Conservation (phyloP, 73 alveolate species). For the Stentor coeruleus region DNA sequence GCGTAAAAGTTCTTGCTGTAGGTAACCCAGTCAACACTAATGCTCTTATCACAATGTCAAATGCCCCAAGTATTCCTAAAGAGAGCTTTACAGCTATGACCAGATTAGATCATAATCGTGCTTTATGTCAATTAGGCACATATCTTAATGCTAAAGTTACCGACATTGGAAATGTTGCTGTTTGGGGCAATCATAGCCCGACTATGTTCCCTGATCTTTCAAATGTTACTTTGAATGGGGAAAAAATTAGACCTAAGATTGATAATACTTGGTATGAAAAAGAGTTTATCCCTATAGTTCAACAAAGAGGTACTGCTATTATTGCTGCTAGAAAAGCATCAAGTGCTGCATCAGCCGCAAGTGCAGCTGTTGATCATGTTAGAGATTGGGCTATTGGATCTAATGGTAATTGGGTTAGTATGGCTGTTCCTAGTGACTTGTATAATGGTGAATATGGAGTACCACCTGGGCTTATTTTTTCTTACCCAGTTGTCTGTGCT, state of each 20-base stretch:
- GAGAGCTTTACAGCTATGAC: constrained; percentile 78
- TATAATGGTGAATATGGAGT: constrained; percentile 67
- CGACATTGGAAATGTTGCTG: constrained; percentile 53
- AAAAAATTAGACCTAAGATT: constrained; percentile 42
- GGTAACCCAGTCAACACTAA: constrained; percentile 92
- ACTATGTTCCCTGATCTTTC: constrained; percentile 53
- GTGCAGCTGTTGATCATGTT: constrained; percentile 82
- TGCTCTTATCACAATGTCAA: constrained; percentile 57
- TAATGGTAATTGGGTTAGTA: constrained; percentile 55
- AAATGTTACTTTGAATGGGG: constrained; percentile 39
- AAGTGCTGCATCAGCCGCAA: constrained; percentile 82
- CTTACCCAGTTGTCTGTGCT: constrained; percentile 76
- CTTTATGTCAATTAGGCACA: constrained; percentile 47
- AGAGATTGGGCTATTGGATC: constrained; percentile 84
- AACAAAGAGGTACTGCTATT: constrained; percentile 85
- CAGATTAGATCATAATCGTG: constrained; percentile 84
- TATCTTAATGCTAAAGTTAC: constrained; percentile 38
- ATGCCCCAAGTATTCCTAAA: constrained; percentile 69
- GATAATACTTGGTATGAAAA: constrained; percentile 52
- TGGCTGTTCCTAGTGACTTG: constrained; percentile 70
- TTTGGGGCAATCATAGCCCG: constrained; percentile 88
- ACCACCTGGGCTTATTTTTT: constrained; percentile 61
- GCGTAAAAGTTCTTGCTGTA: constrained; percentile 71
- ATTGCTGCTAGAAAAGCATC: constrained; percentile 63
- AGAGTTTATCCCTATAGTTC: constrained; percentile 63